A percentile compares a stretch with the other conserved stretches of the same genome.
These are phyloP conservation scores for Euphorbia peplus DNA, from an alignment of 345 rosid genomes.

Conservation along the genomic window DNA sequence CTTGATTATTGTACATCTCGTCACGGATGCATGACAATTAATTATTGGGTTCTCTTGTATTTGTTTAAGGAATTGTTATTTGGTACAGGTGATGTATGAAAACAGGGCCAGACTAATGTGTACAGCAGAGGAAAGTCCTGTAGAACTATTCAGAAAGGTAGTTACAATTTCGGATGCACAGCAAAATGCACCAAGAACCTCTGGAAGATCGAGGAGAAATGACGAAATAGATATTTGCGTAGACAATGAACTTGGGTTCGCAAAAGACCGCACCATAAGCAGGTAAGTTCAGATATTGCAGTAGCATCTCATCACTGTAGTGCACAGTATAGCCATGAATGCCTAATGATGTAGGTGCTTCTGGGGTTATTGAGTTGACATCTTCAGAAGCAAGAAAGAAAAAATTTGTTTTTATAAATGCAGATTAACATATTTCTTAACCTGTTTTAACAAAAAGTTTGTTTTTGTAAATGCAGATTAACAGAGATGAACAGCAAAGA, in stretches of 20 bases:
- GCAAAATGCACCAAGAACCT: constrained; percentile 72
- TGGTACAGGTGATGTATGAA: constrained; percentile 88
- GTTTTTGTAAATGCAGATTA: constrained; percentile 43
- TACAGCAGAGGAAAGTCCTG: constrained; percentile 81
- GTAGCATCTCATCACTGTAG: not conserved
- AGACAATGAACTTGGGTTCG: constrained; percentile 94
- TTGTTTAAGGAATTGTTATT: not conserved
- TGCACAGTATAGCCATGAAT: not conserved
- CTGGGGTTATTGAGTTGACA: not conserved
- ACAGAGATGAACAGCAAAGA: constrained; percentile 98
- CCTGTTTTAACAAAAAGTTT: too few relatives aligned
- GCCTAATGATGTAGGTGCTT: not conserved
- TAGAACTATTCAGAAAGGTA: constrained; percentile 61
- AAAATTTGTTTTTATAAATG: not conserved
- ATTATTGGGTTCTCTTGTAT: not conserved
- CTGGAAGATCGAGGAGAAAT: constrained; percentile 72
- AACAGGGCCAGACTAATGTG: constrained; percentile 76
- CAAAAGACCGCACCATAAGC: constrained; percentile 94
- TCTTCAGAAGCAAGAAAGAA: not conserved
- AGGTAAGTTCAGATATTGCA: constrained; percentile 41
- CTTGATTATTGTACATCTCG: constrained; percentile 3
- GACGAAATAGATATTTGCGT: constrained; percentile 83
- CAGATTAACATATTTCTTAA: constrained; percentile 59
- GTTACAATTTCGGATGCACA: constrained; percentile 78
- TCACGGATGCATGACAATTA: not conserved